Percentiles rank a stretch among this genome's conserved stretches.
These are phyloP conservation scores for Eucalyptus globulus DNA, from an alignment of 345 rosid species.

Conservation along the genomic window DNA sequence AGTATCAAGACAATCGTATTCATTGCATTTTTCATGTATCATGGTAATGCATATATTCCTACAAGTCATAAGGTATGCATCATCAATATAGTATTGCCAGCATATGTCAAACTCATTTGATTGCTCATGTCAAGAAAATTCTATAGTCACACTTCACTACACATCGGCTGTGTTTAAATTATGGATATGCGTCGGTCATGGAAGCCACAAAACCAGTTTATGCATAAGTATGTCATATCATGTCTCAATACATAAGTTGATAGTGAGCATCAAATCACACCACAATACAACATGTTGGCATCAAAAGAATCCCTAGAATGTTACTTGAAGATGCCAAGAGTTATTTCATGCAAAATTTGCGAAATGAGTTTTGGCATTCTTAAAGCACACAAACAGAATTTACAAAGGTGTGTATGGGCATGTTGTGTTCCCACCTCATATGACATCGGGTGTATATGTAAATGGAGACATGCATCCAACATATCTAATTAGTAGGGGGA, in stretches of 20 bases:
- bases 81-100: neutral
- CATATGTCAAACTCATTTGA: neutral
- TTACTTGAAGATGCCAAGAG: no score
- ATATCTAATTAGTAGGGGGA: no score
- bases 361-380: no score
- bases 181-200: no score
- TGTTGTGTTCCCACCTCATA: neutral
- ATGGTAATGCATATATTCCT: neutral
- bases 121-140: neutral
- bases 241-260: neutral
- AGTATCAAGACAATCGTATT: neutral
- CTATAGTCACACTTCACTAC: neutral
- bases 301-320: neutral
- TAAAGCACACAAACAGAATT: no score
- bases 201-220: neutral
- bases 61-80: neutral
- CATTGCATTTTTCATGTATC: neutral
- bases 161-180: neutral
- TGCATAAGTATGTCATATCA: neutral
- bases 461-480: neutral
- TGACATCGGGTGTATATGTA: rapidly evolving
- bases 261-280: neutral
- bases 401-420: neutral
- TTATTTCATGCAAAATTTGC: no score
- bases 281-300: neutral